A percentile compares a stretch with the other conserved stretches of the same genome.
Evolutionary conservation across 805 yeast species (phyloP).

Genomic region (Pichia californica): DNA sequence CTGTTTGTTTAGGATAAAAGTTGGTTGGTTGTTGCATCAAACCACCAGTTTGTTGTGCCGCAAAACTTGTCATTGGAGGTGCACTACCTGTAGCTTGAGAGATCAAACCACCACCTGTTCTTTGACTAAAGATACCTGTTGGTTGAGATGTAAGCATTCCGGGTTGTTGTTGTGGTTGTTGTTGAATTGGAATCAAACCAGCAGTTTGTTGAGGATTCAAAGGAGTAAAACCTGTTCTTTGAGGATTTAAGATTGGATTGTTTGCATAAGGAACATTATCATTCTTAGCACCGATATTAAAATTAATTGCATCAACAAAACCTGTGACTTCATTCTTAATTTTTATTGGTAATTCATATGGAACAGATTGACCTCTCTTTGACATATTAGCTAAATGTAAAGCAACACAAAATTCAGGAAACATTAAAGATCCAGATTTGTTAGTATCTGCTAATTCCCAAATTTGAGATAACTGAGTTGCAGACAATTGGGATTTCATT

Average conservation of each 20-base stretch:
- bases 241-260: slow-evolving; percentile 19
- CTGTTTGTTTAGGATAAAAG: slow-evolving; percentile 20
- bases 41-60: slow-evolving; percentile 23
- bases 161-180: too few relatives aligned
- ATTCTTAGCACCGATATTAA: slow-evolving; percentile 52
- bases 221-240: slow-evolving; percentile 28
- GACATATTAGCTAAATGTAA: slow-evolving; percentile 79
- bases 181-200: slow-evolving; percentile 34
- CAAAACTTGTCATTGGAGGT: slow-evolving; percentile 31
- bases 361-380: slow-evolving; percentile 72
- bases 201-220: slow-evolving; percentile 28
- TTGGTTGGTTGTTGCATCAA: slow-evolving; percentile 36
- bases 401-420: slow-evolving; percentile 92
- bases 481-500: slow-evolving; percentile 70
- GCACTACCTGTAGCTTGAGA: slow-evolving; percentile 46
- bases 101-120: slow-evolving; percentile 35
- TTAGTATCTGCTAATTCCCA: slow-evolving; percentile 92
- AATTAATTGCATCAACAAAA: slow-evolving; percentile 83
- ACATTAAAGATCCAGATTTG: slow-evolving; percentile 75
- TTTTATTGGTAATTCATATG: slow-evolving; percentile 61
- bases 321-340: slow-evolving; percentile 80
- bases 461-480: slow-evolving; percentile 71
- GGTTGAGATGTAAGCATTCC: slow-evolving; percentile 30
- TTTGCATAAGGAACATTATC: slow-evolving; percentile 1
- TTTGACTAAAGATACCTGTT: slow-evolving; percentile 37